Base-by-base conservation (phyloP, 2,329 filamentous ascomycete species). In the Alternaria ventricosa region DNA sequence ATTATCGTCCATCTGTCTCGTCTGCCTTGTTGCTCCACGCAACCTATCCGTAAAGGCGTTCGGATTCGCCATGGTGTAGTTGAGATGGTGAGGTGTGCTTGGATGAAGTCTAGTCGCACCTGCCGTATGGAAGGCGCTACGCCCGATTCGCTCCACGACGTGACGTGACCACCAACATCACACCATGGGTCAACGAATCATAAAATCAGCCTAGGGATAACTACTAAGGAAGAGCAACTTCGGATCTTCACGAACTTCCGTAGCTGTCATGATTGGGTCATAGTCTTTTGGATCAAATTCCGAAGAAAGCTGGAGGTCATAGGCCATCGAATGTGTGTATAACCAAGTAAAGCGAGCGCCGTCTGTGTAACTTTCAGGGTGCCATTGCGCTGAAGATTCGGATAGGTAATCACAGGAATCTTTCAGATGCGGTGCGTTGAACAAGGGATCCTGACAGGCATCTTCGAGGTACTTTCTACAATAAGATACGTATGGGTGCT, bases 171-270 rank as follows among this genome's bases (percentile, higher is more conserved):
- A 33, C 12, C 30, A 33, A 33, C 30, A 33, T 33, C 30, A 33
- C 30, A 15, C 30, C 30, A 33, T 33, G 30, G 30, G 30, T 15
- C 30, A 33, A 33, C 28, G 12, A 13, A 30, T 30, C 28, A 6
- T 12, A 30, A 3, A 83, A 43, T 7, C 36, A n/a, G 36, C 15
- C 15, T 3, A 43, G 36, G 36, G n/a, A 3, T 11, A 43, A 10
- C n/a, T 13, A 41, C 15, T 18, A 18, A 41, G 15, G 36, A 41
- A 41, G 36, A 41, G 36, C 7, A 41, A 41, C n/a, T 43, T 18
- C 7, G 36, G 36, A 18, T 43, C n/a, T 18, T 43, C 36, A n/a
- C 9, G 5, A 1, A 18, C 13, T 43, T 18, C 9, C 4, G 36
- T 18, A 43, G 8, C 36, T 43, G 15, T 43, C n/a, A 5, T 18